Conservation (phyloP, 192 early-diverging fungal genomes). For the Phlyctochytrium planicorne region DNA sequence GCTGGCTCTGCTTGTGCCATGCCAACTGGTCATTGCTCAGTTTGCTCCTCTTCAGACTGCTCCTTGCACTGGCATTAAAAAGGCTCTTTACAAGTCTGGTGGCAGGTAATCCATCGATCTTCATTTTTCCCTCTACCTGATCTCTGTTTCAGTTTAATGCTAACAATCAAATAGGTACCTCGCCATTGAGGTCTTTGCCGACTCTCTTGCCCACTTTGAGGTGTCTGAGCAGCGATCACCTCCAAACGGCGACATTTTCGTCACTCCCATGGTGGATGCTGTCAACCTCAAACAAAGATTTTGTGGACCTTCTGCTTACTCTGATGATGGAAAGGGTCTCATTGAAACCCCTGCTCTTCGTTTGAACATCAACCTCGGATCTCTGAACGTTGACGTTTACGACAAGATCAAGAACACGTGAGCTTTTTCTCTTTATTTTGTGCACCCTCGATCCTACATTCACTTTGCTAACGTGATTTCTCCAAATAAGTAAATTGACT, state of each 20-base stretch:
- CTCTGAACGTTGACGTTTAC: not conserved
- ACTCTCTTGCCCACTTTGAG: not conserved
- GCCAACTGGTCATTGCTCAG: too few species aligned
- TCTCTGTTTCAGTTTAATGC: too few species aligned
- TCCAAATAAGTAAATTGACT: slow-evolving; percentile 9
- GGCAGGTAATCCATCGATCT: too few species aligned
- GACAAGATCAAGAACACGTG: not conserved
- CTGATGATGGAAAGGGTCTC: not conserved
- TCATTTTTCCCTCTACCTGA: too few species aligned
- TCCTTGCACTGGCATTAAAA: not conserved
- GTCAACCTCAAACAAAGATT: not conserved
- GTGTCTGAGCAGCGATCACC: not conserved
- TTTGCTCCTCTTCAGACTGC: too few species aligned
- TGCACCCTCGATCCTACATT: too few species aligned
- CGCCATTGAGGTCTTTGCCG: not conserved
- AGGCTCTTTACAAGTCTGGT: not conserved
- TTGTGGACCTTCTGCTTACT: not conserved
- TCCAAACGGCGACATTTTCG: not conserved
- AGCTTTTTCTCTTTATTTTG: too few species aligned
- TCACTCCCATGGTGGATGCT: not conserved
- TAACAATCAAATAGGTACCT: not conserved
- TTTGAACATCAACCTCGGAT: not conserved
- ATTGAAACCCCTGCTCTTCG: not conserved
- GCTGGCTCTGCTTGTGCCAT: too few species aligned
- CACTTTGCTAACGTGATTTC: slow-evolving; percentile 4